Base-by-base conservation (phyloP, 164 flowering plant genomes). In the Aristolochia californica region DNA sequence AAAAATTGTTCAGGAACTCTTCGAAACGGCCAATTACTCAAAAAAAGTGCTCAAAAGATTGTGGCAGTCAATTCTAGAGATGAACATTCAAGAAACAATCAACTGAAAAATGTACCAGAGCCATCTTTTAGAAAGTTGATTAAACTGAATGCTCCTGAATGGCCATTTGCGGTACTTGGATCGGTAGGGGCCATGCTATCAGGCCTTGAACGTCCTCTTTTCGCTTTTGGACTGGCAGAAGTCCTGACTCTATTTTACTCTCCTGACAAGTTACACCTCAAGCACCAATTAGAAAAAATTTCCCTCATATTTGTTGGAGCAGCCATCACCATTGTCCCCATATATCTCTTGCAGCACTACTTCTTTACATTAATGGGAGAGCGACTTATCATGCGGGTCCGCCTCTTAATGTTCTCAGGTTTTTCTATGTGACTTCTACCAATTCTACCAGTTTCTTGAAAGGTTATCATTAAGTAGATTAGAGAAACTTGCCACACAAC, bases 351-450 rank as follows among this genome's bases (percentile, higher is more conserved):
- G 72, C 94, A 88, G 43, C 87, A 88, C 45, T 84, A 73, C 60
- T 84, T 76, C 65, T 86, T 70, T 48, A 79, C 84, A 13, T 40
- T 78, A 59, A 81, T 88, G 89, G 91, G 94, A 53, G 97, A 88
- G 73, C 70, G 72, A 27, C 71, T 88, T 27, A 80, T 82, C 0
- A 48, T 77, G 59, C 88, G 91, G 1, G 77, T 88, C 62, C 87
- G 97, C 48, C 58, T 77, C 47, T 56, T 59, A n/a, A 78, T 84
- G 87, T 80, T 88, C 69, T 77, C 91, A 80, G 88, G 96, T 83
- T 51, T 44, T 24, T 20, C 10, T 34, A 4, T 3, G 40, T 0
- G 10, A 4, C 10, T 4, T 34, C 10, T 34, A n/a, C 40, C 5
- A 34, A 9, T 34, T 5, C 40, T 7, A 2, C 40, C 5, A 34